These are phyloP conservation scores for Arctostaphylos glauca DNA, from an alignment of 148 eudicot genomes.

Conservation along the genomic window DNA sequence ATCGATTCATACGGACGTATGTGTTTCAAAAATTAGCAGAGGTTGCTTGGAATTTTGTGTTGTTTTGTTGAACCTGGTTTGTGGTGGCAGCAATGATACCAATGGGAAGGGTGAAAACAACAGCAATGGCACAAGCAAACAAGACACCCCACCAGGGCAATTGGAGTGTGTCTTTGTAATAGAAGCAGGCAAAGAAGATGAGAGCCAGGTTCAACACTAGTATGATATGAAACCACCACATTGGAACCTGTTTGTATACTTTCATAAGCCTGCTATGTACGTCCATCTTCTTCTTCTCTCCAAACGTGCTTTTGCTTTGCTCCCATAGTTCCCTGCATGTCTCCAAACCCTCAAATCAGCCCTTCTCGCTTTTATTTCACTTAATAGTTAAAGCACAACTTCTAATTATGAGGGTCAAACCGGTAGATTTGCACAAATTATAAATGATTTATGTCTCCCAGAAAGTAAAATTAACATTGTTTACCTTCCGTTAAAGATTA, in stretches of 20 bases:
- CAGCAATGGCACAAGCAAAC: conserved; percentile 53
- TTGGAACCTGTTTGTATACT: conserved; percentile 58
- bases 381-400: no score
- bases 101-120: conserved; percentile 72
- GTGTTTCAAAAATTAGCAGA: background rate
- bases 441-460: no score
- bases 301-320: conserved; percentile 44
- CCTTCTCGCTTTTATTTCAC: no score
- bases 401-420: no score
- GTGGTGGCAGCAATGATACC: conserved; percentile 75
- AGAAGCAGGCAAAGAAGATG: conserved; percentile 42
- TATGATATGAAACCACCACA: conserved; percentile 66
- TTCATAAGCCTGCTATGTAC: conserved; percentile 65
- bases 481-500: conserved; percentile 64
- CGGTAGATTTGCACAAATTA: no score
- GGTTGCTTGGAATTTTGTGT: background rate
- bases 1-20: no score
- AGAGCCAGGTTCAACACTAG: conserved; percentile 38
- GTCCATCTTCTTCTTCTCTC: conserved; percentile 38
- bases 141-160: conserved; percentile 89
- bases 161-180: conserved; percentile 56
- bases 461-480: background rate
- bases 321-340: conserved; percentile 47
- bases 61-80: conserved; percentile 46
- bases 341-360: background rate